Evolutionary conservation across 805 yeast genomes (phyloP).

Genomic region (Maudiozyma saulgeensis): DNA sequence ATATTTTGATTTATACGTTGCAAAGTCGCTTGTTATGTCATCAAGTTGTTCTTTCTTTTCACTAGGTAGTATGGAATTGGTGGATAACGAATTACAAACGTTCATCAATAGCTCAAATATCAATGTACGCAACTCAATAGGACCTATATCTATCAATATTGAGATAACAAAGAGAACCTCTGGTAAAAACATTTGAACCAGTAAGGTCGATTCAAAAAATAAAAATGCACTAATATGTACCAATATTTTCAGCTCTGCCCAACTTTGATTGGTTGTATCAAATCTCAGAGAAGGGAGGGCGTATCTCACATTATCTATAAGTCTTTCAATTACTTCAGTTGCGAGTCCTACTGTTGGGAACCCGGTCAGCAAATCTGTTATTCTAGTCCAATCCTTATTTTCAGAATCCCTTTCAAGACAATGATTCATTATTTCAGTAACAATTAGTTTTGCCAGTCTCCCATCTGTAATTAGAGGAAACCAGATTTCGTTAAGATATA

Average conservation of each 20-base stretch:
- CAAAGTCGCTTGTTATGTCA: constrained; percentile 33
- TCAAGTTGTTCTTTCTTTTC: constrained; percentile 35
- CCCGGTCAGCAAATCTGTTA: constrained; percentile 51
- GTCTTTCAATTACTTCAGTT: constrained; percentile 49
- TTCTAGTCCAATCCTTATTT: constrained; percentile 55
- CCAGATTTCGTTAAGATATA: constrained; percentile 59
- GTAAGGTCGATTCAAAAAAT: constrained; percentile 58
- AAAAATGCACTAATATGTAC: constrained; percentile 53
- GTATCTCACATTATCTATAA: constrained; percentile 45
- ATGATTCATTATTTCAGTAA: constrained; percentile 66
- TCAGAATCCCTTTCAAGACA: constrained; percentile 74
- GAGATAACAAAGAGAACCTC: constrained; percentile 64
- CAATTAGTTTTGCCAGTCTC: constrained; percentile 43
- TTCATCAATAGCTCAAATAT: constrained; percentile 56
- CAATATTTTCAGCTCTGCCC: constrained; percentile 65
- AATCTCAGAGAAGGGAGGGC: constrained; percentile 36
- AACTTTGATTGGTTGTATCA: constrained; percentile 40
- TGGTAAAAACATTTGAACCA: constrained; percentile 56
- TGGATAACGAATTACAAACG: constrained; percentile 57
- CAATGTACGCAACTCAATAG: constrained; percentile 46
- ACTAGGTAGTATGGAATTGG: constrained; percentile 42
- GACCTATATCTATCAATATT: constrained; percentile 43
- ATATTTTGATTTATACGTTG: constrained; percentile 57
- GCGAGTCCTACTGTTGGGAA: constrained; percentile 67
- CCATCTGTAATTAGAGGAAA: constrained; percentile 53